Evolutionary conservation across 495 filamentous ascomycete genomes (phyloP).

Genomic region (Trichoderma asperelloides): DNA sequence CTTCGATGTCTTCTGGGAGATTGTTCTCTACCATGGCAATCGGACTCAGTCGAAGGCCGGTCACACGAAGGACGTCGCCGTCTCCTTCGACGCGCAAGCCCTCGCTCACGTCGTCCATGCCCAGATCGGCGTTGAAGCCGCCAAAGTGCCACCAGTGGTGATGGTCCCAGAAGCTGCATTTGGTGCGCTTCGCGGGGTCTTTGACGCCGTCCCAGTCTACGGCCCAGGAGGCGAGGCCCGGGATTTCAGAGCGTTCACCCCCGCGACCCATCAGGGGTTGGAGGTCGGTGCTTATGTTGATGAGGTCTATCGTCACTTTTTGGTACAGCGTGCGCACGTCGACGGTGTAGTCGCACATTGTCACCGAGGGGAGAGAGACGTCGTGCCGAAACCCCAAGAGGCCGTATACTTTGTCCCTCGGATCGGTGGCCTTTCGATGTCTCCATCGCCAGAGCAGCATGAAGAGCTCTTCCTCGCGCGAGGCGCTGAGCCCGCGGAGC

Average conservation of each 20-base stretch:
- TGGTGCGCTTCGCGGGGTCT: neutral
- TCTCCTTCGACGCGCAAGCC: neutral
- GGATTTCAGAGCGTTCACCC: conserved; percentile 10
- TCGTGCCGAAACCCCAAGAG: conserved; percentile 15
- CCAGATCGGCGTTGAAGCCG: conserved; percentile 2
- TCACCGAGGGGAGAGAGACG: conserved; percentile 13
- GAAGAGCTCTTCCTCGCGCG: conserved; percentile 5
- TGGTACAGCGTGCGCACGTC: conserved; percentile 12
- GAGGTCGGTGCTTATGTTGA: conserved; percentile 13
- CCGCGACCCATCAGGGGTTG: conserved; percentile 14
- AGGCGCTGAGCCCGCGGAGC: conserved; percentile 4
- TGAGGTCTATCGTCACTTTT: conserved; percentile 16
- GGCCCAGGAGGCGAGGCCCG: conserved; percentile 7
- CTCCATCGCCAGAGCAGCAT: conserved; percentile 17
- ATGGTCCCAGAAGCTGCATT: conserved; percentile 6
- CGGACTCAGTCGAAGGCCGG: neutral
- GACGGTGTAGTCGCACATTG: conserved; percentile 14
- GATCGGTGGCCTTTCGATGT: conserved; percentile 18
- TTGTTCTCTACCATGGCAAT: neutral
- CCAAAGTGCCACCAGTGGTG: neutral
- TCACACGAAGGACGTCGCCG: neutral
- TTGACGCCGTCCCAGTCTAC: conserved; percentile 3
- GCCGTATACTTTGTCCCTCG: conserved; percentile 22
- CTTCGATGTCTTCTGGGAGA: neutral
- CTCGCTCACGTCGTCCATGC: neutral